Base-by-base conservation (phyloP, 495 filamentous ascomycete species). In the Annulohypoxylon bovei region DNA sequence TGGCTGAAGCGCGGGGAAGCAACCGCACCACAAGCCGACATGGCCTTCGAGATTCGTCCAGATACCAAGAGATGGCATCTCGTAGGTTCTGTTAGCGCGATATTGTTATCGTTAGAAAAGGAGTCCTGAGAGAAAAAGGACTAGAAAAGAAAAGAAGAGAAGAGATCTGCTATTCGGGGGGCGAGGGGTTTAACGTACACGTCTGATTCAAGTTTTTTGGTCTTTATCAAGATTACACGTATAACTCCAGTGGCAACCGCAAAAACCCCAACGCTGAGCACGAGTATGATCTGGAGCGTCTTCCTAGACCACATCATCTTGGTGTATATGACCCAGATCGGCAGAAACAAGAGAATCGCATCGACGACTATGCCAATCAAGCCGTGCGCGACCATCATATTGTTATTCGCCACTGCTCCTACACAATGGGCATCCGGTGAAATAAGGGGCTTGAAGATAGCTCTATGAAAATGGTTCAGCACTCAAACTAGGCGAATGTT, bases 21-120 rank as follows among this genome's bases (percentile, higher is more conserved):
- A 79, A 16, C 67, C 63, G 65, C 76, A 77, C 78, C 78, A 79
- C 11, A 79, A 56, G 3, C 76, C 78, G 49, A 74, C 67, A 47
- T 80, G 77, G 30, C 75, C 70, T 46, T 80, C 77, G 27, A 80
- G 46, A 33, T 77, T 74, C 32, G 74, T 79, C 78, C 77, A 79
- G 4, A 74, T 56, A 22, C 71, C 68, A 16, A 76, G 69, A n/a
- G 57, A 68, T 14, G 67, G 63, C 66, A 79, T 76, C 4, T 72
- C 54, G 39, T 58, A 71, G 3, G 74, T 74, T 27, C 67, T 79
- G 22, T 39, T 20, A 3, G 0, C 18, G 12, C 5, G 25, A 30
- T 27, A 0, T 2, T 12, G 8, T 72, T 57, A 69, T 65, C 25
- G 25, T 28, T 30, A 6, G 39, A 5, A 39, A 32, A 14, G 11